These are phyloP conservation scores for Luffa aegyptiaca DNA, from an alignment of 306 rosid species.

Conservation along the genomic window DNA sequence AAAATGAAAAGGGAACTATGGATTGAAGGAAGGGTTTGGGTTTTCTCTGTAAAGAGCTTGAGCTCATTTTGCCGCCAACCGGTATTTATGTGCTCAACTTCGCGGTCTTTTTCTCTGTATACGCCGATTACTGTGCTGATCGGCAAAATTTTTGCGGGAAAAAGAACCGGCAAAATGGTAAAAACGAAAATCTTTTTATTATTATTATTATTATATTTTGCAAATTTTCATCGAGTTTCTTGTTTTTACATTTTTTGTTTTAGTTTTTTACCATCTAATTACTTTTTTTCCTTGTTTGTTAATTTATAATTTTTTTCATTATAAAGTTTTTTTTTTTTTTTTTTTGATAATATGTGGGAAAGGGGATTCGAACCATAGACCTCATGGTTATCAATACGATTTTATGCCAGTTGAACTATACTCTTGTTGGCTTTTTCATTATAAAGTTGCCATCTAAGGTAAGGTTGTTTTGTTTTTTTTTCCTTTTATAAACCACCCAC, in stretches of 20 bases:
- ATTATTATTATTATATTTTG: background rate
- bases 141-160: background rate
- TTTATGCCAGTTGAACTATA: no score
- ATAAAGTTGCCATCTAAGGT: background rate
- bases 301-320: background rate
- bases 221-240: background rate
- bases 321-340: background rate
- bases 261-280: background rate
- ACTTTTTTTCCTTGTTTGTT: background rate
- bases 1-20: background rate
- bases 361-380: no score
- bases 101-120: background rate
- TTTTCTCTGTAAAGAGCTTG: background rate
- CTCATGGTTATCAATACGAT: no score
- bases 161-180: conserved; percentile 1
- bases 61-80: background rate
- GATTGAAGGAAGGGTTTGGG: background rate
- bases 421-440: no score
- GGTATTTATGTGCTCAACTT: background rate
- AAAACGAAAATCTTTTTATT: background rate
- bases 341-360: no score
- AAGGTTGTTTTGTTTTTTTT: background rate
- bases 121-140: background rate
- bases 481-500: background rate
- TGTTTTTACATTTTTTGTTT: background rate